Evolutionary conservation across 2,329 filamentous ascomycete genomes (phyloP), one percentile per base, ranked within the genome.

Genomic region (Arthrinium puccinioides): DNA sequence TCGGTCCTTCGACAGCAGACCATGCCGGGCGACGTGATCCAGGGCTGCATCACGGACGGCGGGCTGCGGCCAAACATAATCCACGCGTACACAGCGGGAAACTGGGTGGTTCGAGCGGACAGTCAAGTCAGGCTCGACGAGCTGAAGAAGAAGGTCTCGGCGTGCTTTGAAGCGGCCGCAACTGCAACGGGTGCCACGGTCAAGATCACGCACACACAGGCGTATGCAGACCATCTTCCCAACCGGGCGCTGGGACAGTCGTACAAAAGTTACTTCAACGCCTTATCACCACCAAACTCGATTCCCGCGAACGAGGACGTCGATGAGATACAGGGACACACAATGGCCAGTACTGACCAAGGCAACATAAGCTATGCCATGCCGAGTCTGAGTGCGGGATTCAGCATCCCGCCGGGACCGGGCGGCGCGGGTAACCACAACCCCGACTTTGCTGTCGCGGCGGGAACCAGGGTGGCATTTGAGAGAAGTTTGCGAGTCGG

Each of bases 281-380:
- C 32, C 21, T 21, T 20, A 9, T n/a, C 29, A n/a, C 15, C 29
- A 26, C 59, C 45, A 31, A 63, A 44, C 47, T 58, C 41, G 26
- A 65, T 62, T 44, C 52, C 59, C 0, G 42, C 43, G 1, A 56
- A 63, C 21, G 57, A 59, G 9, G 63, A 67, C 3, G 33, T 64
- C 6, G 68, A 70, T 39, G 54, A 62, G 36, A 52, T 63, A 9
- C 48, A 53, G 4, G 66, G 66, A 1, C 50, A 56, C 18, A 69
- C 65, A n/a, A 65, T 61, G 47, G 74, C 74, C 5, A 75, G 70
- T 44, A 77, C 73, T 0, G 76, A 80, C 48, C 73, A 78, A 55
- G 76, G 76, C 0, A 66, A 80, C 43, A 54, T 79, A 37, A 76
- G 69, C 44, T 70, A 79, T 47, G 69, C 63, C 1, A 65, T 78